phyloP scores from a whole-genome alignment of 441 rosid genomes.

The Mallotus japonicus region DNA sequence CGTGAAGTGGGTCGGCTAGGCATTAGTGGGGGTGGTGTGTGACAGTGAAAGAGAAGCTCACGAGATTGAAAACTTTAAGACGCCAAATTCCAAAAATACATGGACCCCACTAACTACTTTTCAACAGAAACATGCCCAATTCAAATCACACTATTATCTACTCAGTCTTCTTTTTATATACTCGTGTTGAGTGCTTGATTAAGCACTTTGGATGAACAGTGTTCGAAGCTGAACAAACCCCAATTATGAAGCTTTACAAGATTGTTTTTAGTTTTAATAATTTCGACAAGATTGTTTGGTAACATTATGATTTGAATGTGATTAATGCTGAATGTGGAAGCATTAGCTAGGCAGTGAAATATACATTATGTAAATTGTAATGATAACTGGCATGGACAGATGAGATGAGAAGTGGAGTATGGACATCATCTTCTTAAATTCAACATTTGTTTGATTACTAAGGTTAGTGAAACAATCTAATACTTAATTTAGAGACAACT shows the following conservation, averaged over 20 bases:
- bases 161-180: too few species aligned
- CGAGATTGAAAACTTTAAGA: slow-evolving; percentile 25
- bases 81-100: slow-evolving; percentile 20
- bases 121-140: slow-evolving; percentile 15
- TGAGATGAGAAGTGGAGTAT: slow-evolving; percentile 11
- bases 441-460: background rate
- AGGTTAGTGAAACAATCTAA: background rate
- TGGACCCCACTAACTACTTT: slow-evolving; percentile 31
- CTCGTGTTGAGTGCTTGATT: too few species aligned
- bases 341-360: background rate
- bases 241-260: too few species aligned
- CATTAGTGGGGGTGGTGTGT: slow-evolving; percentile 31
- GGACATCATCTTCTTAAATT: background rate
- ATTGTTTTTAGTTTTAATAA: too few species aligned
- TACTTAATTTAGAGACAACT: background rate
- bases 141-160: too few species aligned
- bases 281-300: background rate
- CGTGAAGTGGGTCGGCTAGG: slow-evolving; percentile 58
- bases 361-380: background rate
- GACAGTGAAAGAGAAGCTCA: slow-evolving; percentile 22
- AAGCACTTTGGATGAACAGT: too few species aligned
- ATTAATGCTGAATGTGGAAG: background rate
- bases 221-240: background rate
- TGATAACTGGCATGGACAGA: slow-evolving; percentile 6
- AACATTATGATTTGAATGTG: background rate